These are phyloP conservation scores for Saccharum hybrid DNA, from an alignment of 202 grass and related monocot species.

Conservation along the genomic window DNA sequence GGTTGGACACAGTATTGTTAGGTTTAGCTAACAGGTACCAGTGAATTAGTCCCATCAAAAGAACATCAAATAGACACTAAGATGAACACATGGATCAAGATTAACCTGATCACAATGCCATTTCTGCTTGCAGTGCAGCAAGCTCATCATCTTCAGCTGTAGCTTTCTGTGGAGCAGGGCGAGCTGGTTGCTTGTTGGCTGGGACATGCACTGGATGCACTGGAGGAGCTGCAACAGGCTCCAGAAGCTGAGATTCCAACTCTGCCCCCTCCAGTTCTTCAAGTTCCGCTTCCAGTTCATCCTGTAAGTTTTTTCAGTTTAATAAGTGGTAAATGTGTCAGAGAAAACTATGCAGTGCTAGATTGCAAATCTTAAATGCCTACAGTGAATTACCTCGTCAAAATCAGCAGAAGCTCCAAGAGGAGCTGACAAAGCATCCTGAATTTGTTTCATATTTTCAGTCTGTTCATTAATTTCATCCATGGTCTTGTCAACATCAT, in stretches of 20 bases:
- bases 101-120: slow-evolving; percentile 78
- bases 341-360: neutral
- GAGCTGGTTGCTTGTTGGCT: slow-evolving; percentile 43
- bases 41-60: neutral
- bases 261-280: slow-evolving; percentile 87
- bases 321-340: slow-evolving; percentile 6
- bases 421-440: slow-evolving; percentile 82
- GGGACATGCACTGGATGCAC: slow-evolving; percentile 58
- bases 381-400: slow-evolving; percentile 55
- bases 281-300: slow-evolving; percentile 82
- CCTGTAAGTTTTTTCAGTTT: slow-evolving; percentile 44
- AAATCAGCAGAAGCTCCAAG: slow-evolving; percentile 79
- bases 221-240: slow-evolving; percentile 61
- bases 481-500: slow-evolving; percentile 88
- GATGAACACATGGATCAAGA: neutral
- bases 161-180: slow-evolving; percentile 58
- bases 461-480: slow-evolving; percentile 87
- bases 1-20: neutral
- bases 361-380: slow-evolving; percentile 27
- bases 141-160: slow-evolving; percentile 95
- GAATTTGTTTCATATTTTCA: slow-evolving; percentile 95
- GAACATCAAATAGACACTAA: neutral
- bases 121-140: slow-evolving; percentile 91
- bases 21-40: slow-evolving; percentile 8
- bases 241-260: slow-evolving; percentile 76